A percentile compares a stretch with the other conserved stretches of the same genome.
phyloP scores from a whole-genome alignment of 2,329 filamentous ascomycete genomes.

The Neoascochyta sp. region DNA sequence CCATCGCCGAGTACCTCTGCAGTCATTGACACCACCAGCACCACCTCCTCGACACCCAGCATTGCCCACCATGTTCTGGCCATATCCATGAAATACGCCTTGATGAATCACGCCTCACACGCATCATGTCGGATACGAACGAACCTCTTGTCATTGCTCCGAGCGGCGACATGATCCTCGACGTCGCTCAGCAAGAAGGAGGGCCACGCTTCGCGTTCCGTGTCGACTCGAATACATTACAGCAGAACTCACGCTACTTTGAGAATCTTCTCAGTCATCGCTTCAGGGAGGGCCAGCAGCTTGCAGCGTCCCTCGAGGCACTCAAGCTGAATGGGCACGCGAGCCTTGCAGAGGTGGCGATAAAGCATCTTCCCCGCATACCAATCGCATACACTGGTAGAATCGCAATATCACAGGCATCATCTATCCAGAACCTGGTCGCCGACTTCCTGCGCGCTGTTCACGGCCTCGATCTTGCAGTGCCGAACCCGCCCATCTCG shows the following conservation, averaged over 20 bases:
- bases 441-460: slow-evolving; percentile 65
- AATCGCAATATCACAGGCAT: slow-evolving; percentile 61
- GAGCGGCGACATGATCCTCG: slow-evolving; percentile 62
- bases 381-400: slow-evolving; percentile 65
- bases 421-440: slow-evolving; percentile 60
- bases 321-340: slow-evolving; percentile 48
- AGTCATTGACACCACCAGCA: too few relatives aligned
- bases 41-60: too few relatives aligned
- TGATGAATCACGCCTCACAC: slow-evolving; percentile 4
- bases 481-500: slow-evolving; percentile 49
- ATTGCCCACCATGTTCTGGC: slow-evolving; percentile 50
- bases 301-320: slow-evolving; percentile 51
- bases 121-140: slow-evolving; percentile 23
- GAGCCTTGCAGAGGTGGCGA: slow-evolving; percentile 49
- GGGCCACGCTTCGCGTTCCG: slow-evolving; percentile 57
- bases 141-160: slow-evolving; percentile 51
- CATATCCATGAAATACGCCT: slow-evolving; percentile 45
- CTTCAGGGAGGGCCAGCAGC: slow-evolving; percentile 60
- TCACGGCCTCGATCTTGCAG: slow-evolving; percentile 53
- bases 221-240: slow-evolving; percentile 56
- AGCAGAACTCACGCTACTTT: slow-evolving; percentile 66
- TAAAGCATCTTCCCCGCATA: slow-evolving; percentile 59
- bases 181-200: slow-evolving; percentile 62
- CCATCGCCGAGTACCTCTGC: too few relatives aligned
- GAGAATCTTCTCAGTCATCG: slow-evolving; percentile 61